Evolutionary conservation across 352 stramenopile genomes (phyloP).

Genomic region (Globisporangium mamillatum): DNA sequence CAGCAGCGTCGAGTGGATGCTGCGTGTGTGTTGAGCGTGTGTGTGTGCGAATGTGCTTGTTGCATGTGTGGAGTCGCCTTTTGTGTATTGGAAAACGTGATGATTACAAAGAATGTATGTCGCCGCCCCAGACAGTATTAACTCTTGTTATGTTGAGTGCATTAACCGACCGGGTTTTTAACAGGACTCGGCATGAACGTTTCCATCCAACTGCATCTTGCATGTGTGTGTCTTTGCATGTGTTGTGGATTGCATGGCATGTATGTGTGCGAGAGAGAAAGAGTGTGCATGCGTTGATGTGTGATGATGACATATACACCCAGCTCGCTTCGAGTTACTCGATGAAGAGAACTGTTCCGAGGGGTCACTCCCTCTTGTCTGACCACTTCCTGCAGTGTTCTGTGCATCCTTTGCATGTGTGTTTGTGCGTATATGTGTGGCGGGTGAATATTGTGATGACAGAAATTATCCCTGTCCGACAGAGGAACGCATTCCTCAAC

Average conservation of each 20-base stretch:
- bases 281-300: conserved; percentile 22
- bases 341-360: conserved; percentile 89
- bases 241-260: conserved; percentile 22
- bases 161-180: conserved; percentile 75
- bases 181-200: conserved; percentile 86
- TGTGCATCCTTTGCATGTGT: conserved; percentile 10
- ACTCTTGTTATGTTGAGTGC: conserved; percentile 80
- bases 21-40: conserved; percentile 9
- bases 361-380: conserved; percentile 88
- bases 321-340: conserved; percentile 88
- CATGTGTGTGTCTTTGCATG: conserved; percentile 15
- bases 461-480: conserved; percentile 89
- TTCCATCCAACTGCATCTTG: conserved; percentile 24
- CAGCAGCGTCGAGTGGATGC: background rate
- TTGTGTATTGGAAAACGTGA: conserved; percentile 53
- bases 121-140: conserved; percentile 86
- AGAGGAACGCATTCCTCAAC: conserved; percentile 79
- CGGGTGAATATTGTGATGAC: conserved; percentile 70
- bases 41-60: conserved; percentile 15
- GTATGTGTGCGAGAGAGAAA: background rate
- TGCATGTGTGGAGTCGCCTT: conserved; percentile 9
- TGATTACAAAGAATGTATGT: conserved; percentile 88
- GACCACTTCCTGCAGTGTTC: conserved; percentile 47
- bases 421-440: conserved; percentile 10
- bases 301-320: conserved; percentile 89